phyloP scores from a whole-genome alignment of 306 rosid species.

The Medicago truncatula region MtrunA17r5.0-ANR NC_053042.1:34617501-34618000 shows the following conservation, averaged over 20 bases:
- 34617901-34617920: neutral
- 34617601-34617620: too few species aligned
- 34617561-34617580: too few species aligned
- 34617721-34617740: too few species aligned
- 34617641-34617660: too few species aligned
- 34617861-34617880: neutral
- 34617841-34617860: neutral
- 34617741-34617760: neutral
- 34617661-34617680: too few species aligned
- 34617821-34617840: conserved; percentile 5
- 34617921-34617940: neutral
- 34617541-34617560: too few species aligned
- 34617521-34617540: too few species aligned
- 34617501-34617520: too few species aligned
- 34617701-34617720: too few species aligned
- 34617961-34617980: neutral
- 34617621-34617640: too few species aligned
- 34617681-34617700: too few species aligned
- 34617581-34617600: too few species aligned
- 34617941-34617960: neutral
- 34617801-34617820: neutral
- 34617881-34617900: neutral
- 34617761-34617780: neutral
- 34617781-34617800: neutral
- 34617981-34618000: neutral